A percentile compares a stretch with the other conserved stretches of the same genome.
These are phyloP conservation scores for Xerocomus spinulosus DNA, from an alignment of 768 basidiomycete species.

Conservation along the genomic window DNA sequence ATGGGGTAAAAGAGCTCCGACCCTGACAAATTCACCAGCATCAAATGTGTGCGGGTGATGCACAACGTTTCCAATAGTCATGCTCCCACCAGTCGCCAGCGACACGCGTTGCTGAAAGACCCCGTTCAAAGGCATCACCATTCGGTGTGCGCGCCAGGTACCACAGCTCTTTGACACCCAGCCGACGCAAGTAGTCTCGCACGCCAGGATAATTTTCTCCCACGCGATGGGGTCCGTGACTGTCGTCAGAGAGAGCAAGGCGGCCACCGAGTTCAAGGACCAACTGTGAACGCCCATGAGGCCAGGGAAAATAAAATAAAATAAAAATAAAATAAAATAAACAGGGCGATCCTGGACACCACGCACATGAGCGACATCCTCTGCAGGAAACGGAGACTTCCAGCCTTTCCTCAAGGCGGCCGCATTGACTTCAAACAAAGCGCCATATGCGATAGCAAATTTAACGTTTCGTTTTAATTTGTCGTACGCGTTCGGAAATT, in stretches of 20 bases:
- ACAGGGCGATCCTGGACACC: slow-evolving; percentile 13
- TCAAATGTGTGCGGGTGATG: slow-evolving; percentile 14
- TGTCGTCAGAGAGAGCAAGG: slow-evolving; percentile 90
- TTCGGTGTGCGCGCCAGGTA: slow-evolving; percentile 42
- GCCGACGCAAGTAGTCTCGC: slow-evolving; percentile 55
- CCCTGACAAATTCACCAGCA: slow-evolving; percentile 18
- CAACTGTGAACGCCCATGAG: slow-evolving; percentile 42
- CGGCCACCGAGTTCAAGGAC: slow-evolving; percentile 67
- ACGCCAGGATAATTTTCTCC: slow-evolving; percentile 78
- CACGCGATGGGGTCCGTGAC: slow-evolving; percentile 85
- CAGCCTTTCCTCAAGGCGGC: slow-evolving; percentile 93
- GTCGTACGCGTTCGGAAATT: slow-evolving; percentile 55
- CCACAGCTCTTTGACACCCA: slow-evolving; percentile 66
- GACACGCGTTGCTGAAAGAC: slow-evolving; percentile 40
- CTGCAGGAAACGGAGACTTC: slow-evolving; percentile 77
- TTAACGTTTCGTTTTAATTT: slow-evolving; percentile 72
- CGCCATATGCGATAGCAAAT: slow-evolving; percentile 75
- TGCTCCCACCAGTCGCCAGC: slow-evolving; percentile 56
- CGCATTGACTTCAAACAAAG: slow-evolving; percentile 89
- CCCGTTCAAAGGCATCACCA: slow-evolving; percentile 25
- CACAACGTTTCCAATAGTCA: slow-evolving; percentile 47
- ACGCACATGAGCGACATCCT: slow-evolving; percentile 70
- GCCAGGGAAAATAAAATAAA: background rate
- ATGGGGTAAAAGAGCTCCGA: slow-evolving; percentile 15
- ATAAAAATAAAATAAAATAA: background rate